Conservation (phyloP, 352 stramenopile species). For the Peronosclerospora sorghi region DNA sequence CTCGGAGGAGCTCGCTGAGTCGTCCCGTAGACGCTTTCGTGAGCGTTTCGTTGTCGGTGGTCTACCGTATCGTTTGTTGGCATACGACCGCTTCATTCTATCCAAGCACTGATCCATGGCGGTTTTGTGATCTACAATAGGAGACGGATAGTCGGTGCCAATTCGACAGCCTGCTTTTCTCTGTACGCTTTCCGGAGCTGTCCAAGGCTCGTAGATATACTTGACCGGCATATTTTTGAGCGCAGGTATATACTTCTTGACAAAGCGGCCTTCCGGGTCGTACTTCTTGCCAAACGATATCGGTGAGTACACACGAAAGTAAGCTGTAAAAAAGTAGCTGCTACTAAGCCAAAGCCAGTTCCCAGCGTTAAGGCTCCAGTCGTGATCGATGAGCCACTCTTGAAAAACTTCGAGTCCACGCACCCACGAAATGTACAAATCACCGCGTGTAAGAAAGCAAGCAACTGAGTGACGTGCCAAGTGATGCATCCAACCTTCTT, state of each 20-base stretch:
- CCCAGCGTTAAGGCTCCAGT: slow-evolving; percentile 95
- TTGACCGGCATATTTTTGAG: slow-evolving; percentile 88
- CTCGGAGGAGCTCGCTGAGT: too few species aligned
- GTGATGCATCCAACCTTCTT: slow-evolving; percentile 87
- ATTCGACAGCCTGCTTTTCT: slow-evolving; percentile 75
- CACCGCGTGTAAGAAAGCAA: slow-evolving; percentile 97
- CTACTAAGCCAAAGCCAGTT: slow-evolving; percentile 97
- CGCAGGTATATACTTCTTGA: slow-evolving; percentile 88
- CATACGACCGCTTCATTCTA: slow-evolving; percentile 87
- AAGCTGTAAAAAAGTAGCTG: slow-evolving; percentile 94
- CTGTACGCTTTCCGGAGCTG: slow-evolving; percentile 85
- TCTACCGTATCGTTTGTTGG: slow-evolving; percentile 21
- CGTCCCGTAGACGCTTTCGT: neutral
- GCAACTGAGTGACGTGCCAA: slow-evolving; percentile 91
- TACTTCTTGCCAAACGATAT: slow-evolving; percentile 94
- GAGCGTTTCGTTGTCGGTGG: slow-evolving; percentile 8
- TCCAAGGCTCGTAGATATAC: slow-evolving; percentile 98
- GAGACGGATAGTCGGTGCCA: slow-evolving; percentile 90
- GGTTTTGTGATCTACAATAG: slow-evolving; percentile 90
- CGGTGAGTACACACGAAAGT: slow-evolving; percentile 95
- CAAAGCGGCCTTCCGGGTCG: slow-evolving; percentile 87
- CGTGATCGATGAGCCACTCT: slow-evolving; percentile 90
- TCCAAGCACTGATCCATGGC: slow-evolving; percentile 85
- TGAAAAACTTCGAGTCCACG: slow-evolving; percentile 88
- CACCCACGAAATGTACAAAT: slow-evolving; percentile 94